Evolutionary conservation across 257 asterid species (phyloP).

Genomic region (Solanum sparsipilum): DNA sequence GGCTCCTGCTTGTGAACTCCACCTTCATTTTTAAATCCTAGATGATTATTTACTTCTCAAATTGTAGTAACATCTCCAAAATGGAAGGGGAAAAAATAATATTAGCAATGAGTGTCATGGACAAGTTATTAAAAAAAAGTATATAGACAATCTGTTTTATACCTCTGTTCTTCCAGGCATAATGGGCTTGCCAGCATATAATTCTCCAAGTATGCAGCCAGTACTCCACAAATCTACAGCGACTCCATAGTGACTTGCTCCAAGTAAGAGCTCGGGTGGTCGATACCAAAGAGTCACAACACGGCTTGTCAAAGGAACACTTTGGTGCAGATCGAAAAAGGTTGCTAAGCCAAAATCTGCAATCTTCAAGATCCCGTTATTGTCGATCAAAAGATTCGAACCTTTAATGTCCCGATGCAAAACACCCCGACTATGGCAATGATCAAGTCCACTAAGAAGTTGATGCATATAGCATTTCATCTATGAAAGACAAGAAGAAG

Average conservation of each 20-base stretch:
- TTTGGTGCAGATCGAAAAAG: constrained; percentile 42
- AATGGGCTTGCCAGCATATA: constrained; percentile 73
- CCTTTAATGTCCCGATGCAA: constrained; percentile 91
- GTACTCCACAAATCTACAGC: constrained; percentile 90
- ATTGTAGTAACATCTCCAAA: neutral
- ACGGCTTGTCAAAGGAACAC: constrained; percentile 69
- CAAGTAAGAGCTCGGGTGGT: constrained; percentile 92
- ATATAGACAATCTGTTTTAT: neutral
- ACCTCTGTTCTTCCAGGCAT: constrained; percentile 99
- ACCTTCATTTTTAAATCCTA: neutral
- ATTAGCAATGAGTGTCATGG: neutral
- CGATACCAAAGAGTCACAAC: constrained; percentile 97
- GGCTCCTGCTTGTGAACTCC: neutral
- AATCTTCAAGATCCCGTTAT: constrained; percentile 72
- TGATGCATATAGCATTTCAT: constrained; percentile 89
- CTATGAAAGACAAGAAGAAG: constrained; percentile 15
- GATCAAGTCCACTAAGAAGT: constrained; percentile 72
- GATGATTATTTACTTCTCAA: neutral
- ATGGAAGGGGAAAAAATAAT: neutral
- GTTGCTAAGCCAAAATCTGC: constrained; percentile 94
- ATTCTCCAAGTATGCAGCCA: constrained; percentile 89
- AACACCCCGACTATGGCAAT: constrained; percentile 71
- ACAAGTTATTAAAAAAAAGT: neutral
- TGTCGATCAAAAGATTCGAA: constrained; percentile 68
- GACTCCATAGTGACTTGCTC: constrained; percentile 72